phyloP scores from a whole-genome alignment of 306 rosid genomes.

The Lotus japonicus region DNA sequence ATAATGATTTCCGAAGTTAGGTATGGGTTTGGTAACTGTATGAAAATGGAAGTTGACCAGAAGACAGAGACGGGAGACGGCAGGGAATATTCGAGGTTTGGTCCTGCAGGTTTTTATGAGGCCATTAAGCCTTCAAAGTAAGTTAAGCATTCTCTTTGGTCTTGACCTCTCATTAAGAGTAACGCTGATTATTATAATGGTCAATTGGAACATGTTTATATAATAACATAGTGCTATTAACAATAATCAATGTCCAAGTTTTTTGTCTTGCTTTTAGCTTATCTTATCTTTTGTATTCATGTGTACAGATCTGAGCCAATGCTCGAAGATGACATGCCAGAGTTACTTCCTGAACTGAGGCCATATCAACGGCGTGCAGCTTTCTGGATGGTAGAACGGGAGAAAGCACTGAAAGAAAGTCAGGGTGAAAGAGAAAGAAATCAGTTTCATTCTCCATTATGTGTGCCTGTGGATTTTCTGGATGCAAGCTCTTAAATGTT shows the following conservation, averaged over 20 bases:
- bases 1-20: conserved; percentile 65
- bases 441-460: conserved; percentile 60
- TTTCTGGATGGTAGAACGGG: conserved; percentile 90
- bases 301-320: conserved; percentile 57
- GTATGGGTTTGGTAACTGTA: conserved; percentile 46
- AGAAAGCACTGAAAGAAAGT: conserved; percentile 49
- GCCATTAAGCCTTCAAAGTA: conserved; percentile 93
- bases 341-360: conserved; percentile 80
- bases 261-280: conserved; percentile 14
- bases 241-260: background rate
- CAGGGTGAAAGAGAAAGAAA: conserved; percentile 37
- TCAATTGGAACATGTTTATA: background rate
- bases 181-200: background rate
- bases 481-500: conserved; percentile 57
- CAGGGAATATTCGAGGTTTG: conserved; percentile 45
- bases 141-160: conserved; percentile 34
- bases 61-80: conserved; percentile 32
- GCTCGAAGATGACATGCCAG: conserved; percentile 69
- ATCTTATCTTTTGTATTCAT: conserved; percentile 28
- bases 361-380: conserved; percentile 95
- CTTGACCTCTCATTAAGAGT: conserved; percentile 1
- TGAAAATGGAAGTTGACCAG: conserved; percentile 43
- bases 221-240: background rate
- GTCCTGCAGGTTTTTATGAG: conserved; percentile 77
- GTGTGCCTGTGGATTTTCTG: conserved; percentile 70